Evolutionary conservation across 2,329 filamentous ascomycete genomes (phyloP).

Genomic region (Fusarium pilosicola): DNA sequence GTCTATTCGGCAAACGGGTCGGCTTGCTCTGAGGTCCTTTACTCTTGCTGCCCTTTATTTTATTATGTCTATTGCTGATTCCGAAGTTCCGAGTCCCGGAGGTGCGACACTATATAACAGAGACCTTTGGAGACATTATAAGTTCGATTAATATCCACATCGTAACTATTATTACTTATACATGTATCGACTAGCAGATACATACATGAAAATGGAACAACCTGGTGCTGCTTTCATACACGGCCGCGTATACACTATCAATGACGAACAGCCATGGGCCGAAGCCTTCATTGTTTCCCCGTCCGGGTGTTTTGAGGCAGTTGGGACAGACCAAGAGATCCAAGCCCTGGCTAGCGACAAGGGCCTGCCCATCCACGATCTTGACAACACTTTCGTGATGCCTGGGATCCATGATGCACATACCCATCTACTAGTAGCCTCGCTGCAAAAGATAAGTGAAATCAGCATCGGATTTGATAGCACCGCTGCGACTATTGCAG

Average conservation of each 20-base stretch:
- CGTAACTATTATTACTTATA: not conserved
- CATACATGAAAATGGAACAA: not conserved
- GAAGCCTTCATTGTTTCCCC: not conserved
- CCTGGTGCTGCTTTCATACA: not conserved
- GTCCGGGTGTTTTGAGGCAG: not conserved
- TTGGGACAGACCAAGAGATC: not conserved
- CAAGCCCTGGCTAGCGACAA: not conserved
- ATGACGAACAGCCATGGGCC: not conserved
- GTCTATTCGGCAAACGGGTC: not conserved
- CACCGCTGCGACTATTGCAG: not conserved
- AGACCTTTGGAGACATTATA: not conserved
- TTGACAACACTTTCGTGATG: not conserved
- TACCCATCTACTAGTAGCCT: not conserved
- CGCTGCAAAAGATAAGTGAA: not conserved
- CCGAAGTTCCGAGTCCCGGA: not conserved
- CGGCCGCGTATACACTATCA: not conserved
- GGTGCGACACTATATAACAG: not conserved
- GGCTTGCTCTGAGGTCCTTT: too few relatives aligned
- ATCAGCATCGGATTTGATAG: not conserved
- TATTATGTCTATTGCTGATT: too few relatives aligned
- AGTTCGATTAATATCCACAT: too few relatives aligned
- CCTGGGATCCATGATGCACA: not conserved
- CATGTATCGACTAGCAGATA: rapidly evolving
- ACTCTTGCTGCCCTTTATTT: too few relatives aligned
- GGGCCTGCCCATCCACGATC: not conserved